Conservation (phyloP, 306 rosid genomes). For the Lagenaria siceraria region DNA sequence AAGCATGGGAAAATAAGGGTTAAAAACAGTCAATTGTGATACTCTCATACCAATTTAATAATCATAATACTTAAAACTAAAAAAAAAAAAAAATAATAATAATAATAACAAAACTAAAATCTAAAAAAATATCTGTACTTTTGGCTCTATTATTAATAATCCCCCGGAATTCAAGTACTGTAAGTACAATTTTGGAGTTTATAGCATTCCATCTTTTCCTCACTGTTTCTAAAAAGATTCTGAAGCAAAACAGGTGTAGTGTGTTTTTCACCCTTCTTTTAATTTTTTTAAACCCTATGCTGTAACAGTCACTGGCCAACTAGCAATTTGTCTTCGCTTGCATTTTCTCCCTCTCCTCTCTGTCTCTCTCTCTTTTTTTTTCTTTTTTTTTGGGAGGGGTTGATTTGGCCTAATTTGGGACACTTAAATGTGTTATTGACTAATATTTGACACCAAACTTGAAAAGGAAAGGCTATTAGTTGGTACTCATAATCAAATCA, state of each 20-base stretch:
- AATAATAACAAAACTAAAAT: too few relatives aligned
- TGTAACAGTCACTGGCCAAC: neutral
- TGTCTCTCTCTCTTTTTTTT: neutral
- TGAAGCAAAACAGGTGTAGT: neutral
- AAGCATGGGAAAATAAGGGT: neutral
- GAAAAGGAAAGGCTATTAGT: neutral
- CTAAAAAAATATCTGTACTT: neutral
- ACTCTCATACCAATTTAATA: neutral
- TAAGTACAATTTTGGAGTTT: constrained; percentile 2
- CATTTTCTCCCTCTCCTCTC: neutral
- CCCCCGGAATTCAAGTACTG: neutral
- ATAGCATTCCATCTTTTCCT: neutral
- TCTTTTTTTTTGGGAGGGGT: neutral
- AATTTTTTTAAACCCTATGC: neutral
- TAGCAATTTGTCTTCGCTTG: neutral
- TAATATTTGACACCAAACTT: neutral
- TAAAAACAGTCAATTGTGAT: neutral
- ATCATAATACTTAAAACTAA: neutral
- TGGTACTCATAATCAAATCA: neutral
- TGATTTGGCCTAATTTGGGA: neutral
- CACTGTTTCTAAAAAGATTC: neutral
- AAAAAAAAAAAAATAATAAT: too few relatives aligned
- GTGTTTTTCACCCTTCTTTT: neutral
- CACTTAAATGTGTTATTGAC: neutral
- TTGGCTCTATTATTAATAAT: neutral